Percentiles rank a stretch among this genome's conserved stretches.
Conservation (phyloP, 352 stramenopile species). For the Phytophthora meadii region DNA sequence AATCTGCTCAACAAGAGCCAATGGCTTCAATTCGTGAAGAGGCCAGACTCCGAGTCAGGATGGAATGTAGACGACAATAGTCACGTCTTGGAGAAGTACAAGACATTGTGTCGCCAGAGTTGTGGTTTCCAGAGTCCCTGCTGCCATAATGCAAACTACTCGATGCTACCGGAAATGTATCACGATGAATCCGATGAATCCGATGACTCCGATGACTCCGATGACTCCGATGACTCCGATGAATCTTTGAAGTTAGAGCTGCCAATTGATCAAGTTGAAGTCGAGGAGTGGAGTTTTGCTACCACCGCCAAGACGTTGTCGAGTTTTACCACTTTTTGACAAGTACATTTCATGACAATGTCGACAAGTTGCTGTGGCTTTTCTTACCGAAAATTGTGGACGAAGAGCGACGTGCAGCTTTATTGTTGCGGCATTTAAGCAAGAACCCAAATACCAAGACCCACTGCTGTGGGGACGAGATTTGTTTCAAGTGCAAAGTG, state of each 20-base stretch:
- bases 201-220: too few species aligned
- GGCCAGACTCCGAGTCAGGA: too few species aligned
- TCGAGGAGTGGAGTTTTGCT: constrained; percentile 45
- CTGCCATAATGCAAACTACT: constrained; percentile 65
- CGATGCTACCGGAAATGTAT: constrained; percentile 45
- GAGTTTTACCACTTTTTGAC: constrained; percentile 50
- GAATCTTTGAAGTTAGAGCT: constrained; percentile 42
- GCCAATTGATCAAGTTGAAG: constrained; percentile 24
- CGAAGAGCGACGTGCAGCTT: constrained; percentile 60
- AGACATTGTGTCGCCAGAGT: constrained; percentile 60
- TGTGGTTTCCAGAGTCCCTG: constrained; percentile 68
- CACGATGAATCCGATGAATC: not conserved
- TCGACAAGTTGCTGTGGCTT: constrained; percentile 35
- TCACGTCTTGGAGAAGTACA: constrained; percentile 67
- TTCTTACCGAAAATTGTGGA: constrained; percentile 52
- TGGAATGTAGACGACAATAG: constrained; percentile 35
- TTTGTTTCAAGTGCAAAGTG: constrained; percentile 77
- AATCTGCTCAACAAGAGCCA: constrained; percentile 59
- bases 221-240: constrained; percentile 24
- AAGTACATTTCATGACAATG: constrained; percentile 26
- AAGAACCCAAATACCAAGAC: constrained; percentile 56
- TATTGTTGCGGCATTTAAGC: constrained; percentile 57
- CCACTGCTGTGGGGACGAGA: constrained; percentile 42
- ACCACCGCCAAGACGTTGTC: constrained; percentile 37
- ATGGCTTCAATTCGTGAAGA: constrained; percentile 47